Evolutionary conservation across 257 asterid species (phyloP), one percentile per base, ranked within the genome.

Genomic region (Schizonepeta tenuifolia): DNA sequence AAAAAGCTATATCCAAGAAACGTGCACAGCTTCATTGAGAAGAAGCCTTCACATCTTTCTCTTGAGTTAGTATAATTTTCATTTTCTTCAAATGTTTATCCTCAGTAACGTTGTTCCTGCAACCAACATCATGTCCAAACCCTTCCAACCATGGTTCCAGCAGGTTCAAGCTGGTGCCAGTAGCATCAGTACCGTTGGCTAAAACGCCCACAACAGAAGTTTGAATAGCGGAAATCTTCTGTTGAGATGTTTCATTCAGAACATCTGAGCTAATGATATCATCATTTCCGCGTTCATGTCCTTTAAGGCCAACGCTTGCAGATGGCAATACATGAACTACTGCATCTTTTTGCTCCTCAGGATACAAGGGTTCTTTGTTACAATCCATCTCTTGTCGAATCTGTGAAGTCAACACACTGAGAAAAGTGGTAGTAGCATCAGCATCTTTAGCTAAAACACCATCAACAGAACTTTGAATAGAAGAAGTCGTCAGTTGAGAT

Each of bases 91-190:
- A 17, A 18, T 7, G 46, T 57, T 75, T 73, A 43, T 46, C 66
- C 76, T 47, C 65, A 4, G 13, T 33, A 63, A 18, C 61, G 56
- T 60, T 66, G 58, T n/a, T 44, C 31, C 15, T 55, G 60, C 58
- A 59, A 67, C 60, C 74, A 69, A 55, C 79, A 62, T 40, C 72
- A 35, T 17, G 68, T 41, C 38, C 35, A 53, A 14, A 47, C 28
- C 68, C 66, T 51, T 68, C 83, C 28, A 59, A 57, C 26, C 70
- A 60, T 40, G 84, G 65, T 50, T 77, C 77, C 50, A 54, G 47
- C 62, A 66, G 72, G 49, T 70, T 71, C 77, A 59, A 51, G 67
- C 71, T 55, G 26, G 55, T 41, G 63, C 24, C 69, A 43, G 72
- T 70, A 43, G 80, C 7, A 38, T 26, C 75, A 53, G 36, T 51